A percentile compares a stretch with the other conserved stretches of the same genome.
phyloP scores from a whole-genome alignment of 306 rosid genomes.

The Quillaja saponaria region DNA sequence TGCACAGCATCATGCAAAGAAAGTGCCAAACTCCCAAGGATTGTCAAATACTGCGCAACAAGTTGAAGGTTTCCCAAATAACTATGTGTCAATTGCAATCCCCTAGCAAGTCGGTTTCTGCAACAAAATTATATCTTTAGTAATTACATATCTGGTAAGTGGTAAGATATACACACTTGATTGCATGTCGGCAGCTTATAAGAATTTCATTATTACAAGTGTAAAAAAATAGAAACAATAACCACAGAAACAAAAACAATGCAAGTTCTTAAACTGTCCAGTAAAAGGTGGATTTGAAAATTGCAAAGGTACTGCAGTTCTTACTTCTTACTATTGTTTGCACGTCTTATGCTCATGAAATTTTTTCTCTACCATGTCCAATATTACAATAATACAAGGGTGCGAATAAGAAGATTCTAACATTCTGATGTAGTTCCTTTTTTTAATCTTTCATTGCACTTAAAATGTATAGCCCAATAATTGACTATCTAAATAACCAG shows the following conservation, averaged over 20 bases:
- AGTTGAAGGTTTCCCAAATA: constrained; percentile 97
- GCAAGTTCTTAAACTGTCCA: background rate
- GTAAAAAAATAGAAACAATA: background rate
- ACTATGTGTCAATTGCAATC: constrained; percentile 85
- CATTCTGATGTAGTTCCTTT: constrained; percentile 4
- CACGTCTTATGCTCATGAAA: constrained; percentile 10
- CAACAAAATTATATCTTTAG: constrained; percentile 33
- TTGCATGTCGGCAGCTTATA: too few species aligned
- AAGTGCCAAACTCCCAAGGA: constrained; percentile 93
- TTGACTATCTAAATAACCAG: background rate
- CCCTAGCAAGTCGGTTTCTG: constrained; percentile 94
- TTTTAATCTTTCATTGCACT: constrained; percentile 14
- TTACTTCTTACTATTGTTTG: constrained; percentile 23
- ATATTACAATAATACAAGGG: too few species aligned
- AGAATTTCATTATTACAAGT: background rate
- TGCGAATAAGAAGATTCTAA: too few species aligned
- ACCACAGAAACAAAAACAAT: too few species aligned
- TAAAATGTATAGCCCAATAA: constrained; percentile 15
- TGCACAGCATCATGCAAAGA: constrained; percentile 80
- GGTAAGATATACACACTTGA: too few species aligned
- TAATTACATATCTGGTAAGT: constrained; percentile 6
- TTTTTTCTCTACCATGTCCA: background rate
- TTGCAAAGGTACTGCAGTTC: constrained; percentile 23
- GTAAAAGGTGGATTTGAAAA: background rate
- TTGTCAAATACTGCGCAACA: constrained; percentile 87